Conservation (phyloP, 2,329 filamentous ascomycete species). For the Dactylellina drechsleri region DNA sequence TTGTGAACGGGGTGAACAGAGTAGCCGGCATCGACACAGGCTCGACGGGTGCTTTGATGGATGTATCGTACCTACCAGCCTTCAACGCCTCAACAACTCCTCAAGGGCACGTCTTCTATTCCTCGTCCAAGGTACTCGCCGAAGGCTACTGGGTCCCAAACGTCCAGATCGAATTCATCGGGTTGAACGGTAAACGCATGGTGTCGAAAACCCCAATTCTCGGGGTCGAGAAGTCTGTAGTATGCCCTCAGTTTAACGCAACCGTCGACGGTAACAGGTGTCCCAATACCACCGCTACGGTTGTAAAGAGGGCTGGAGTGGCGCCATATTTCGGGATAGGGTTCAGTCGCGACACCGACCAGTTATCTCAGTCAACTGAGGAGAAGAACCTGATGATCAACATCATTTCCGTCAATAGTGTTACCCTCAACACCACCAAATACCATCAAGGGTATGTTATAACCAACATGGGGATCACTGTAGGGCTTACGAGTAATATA, state of each 20-base stretch:
- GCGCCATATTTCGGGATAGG: constrained; percentile 25
- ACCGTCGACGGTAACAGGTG: background rate
- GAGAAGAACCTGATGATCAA: constrained; percentile 28
- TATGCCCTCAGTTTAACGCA: constrained; percentile 8
- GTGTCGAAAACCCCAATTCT: constrained; percentile 22
- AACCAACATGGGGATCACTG: constrained; percentile 1
- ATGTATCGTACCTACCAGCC: constrained; percentile 18
- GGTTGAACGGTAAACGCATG: constrained; percentile 7
- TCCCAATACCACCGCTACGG: background rate
- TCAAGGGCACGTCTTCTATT: constrained; percentile 29
- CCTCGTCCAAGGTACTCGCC: constrained; percentile 16
- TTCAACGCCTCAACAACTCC: constrained; percentile 4
- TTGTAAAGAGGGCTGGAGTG: constrained; percentile 10
- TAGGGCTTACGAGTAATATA: constrained; percentile 21
- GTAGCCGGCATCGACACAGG: background rate
- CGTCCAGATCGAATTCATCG: constrained; percentile 24
- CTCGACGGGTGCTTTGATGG: constrained; percentile 20
- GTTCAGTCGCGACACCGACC: constrained; percentile 11
- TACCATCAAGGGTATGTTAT: constrained; percentile 32
- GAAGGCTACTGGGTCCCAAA: constrained; percentile 22
- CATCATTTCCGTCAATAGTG: constrained; percentile 30
- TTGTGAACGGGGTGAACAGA: background rate
- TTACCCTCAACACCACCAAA: constrained; percentile 13
- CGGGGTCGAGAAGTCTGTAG: constrained; percentile 9
- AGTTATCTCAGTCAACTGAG: constrained; percentile 19